Evolutionary conservation across 257 asterid species (phyloP).

Genomic region (Eucommia ulmoides): DNA sequence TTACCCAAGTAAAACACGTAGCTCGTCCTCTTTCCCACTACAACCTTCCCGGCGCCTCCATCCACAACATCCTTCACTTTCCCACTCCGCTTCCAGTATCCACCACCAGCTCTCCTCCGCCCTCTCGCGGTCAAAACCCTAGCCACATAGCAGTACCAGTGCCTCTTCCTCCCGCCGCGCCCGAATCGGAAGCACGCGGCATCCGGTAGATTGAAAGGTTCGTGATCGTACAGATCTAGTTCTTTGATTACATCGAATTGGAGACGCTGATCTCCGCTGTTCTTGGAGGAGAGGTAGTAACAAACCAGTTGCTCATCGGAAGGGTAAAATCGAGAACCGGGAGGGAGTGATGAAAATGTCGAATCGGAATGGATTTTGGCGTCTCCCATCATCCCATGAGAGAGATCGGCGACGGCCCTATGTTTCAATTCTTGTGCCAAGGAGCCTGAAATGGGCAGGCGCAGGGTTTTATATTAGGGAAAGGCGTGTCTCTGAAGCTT

Average conservation of each 20-base stretch:
- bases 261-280: constrained; percentile 3
- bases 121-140: constrained; percentile 13
- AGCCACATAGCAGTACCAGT: constrained; percentile 29
- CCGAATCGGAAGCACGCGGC: constrained; percentile 22
- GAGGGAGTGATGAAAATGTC: constrained; percentile 14
- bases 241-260: constrained; percentile 22
- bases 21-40: constrained; percentile 24
- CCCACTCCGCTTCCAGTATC: constrained; percentile 27
- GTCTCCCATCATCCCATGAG: constrained; percentile 19
- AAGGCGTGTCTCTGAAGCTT: neutral
- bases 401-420: too few relatives aligned
- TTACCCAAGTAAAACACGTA: constrained; percentile 26
- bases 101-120: constrained; percentile 18
- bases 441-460: neutral
- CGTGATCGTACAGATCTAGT: constrained; percentile 23
- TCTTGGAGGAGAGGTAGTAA: constrained; percentile 26
- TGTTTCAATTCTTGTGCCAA: too few relatives aligned
- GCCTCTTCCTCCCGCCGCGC: constrained; percentile 18
- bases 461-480: constrained; percentile 8
- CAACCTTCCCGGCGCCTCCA: constrained; percentile 18
- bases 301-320: constrained; percentile 25
- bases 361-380: neutral
- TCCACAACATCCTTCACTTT: constrained; percentile 18
- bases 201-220: constrained; percentile 24
- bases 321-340: constrained; percentile 27